These are phyloP conservation scores for Teunomyces panamensis DNA, from an alignment of 805 yeast genomes.

Conservation along the genomic window DNA sequence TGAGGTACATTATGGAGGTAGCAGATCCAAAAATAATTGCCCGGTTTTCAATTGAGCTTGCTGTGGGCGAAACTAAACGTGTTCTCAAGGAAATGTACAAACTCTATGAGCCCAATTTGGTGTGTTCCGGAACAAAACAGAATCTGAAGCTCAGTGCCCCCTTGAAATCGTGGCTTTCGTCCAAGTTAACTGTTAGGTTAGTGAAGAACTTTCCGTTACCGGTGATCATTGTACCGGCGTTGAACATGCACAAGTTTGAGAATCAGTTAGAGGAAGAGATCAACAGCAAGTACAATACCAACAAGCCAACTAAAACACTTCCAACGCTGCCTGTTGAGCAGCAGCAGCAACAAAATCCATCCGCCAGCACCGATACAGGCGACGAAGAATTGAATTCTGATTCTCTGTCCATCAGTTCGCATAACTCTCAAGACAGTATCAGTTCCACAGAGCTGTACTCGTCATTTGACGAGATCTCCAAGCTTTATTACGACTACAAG, in stretches of 20 bases:
- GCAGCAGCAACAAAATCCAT: too few species aligned
- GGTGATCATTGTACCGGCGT: slow-evolving; percentile 62
- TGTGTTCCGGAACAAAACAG: slow-evolving; percentile 56
- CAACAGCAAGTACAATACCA: slow-evolving; percentile 6
- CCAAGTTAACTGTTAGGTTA: slow-evolving; percentile 60
- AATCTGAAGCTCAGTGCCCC: slow-evolving; percentile 43
- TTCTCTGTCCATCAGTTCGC: slow-evolving; percentile 16
- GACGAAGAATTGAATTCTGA: slow-evolving; percentile 8
- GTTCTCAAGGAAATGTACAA: slow-evolving; percentile 58
- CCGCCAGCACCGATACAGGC: too few species aligned
- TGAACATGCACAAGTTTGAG: slow-evolving; percentile 55
- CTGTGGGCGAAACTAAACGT: slow-evolving; percentile 54
- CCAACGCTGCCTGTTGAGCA: neutral
- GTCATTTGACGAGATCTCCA: slow-evolving; percentile 39
- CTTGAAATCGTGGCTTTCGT: slow-evolving; percentile 56
- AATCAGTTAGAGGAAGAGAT: slow-evolving; percentile 34
- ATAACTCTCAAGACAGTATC: slow-evolving; percentile 12
- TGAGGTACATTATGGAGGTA: slow-evolving; percentile 50
- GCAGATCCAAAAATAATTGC: slow-evolving; percentile 45
- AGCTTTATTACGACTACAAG: slow-evolving; percentile 29
- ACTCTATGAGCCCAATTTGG: slow-evolving; percentile 59
- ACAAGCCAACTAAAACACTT: neutral
- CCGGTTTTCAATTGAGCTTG: slow-evolving; percentile 58
- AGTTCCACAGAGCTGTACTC: slow-evolving; percentile 29
- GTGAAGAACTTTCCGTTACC: slow-evolving; percentile 66